These are phyloP conservation scores for Aspergillus hancockii DNA, from an alignment of 495 filamentous ascomycete genomes.

Conservation along the genomic window DNA sequence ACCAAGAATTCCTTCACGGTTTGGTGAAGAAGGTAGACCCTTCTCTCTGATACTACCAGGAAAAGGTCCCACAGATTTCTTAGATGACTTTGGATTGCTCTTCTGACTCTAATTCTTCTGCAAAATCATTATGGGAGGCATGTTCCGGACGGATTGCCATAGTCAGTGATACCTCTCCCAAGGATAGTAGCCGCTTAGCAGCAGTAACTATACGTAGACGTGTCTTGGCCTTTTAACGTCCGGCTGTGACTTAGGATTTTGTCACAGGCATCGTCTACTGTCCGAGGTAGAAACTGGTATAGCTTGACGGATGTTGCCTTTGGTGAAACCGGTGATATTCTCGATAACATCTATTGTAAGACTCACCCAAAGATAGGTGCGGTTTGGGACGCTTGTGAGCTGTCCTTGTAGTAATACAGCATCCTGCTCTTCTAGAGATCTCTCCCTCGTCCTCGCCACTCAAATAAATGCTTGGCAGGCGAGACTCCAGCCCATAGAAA, in stretches of 20 bases:
- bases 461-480: neutral
- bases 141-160: neutral
- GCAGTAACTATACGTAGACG: neutral
- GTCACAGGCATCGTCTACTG: neutral
- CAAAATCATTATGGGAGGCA: neutral
- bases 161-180: neutral
- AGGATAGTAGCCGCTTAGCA: neutral
- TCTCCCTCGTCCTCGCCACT: neutral
- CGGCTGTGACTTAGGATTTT: neutral
- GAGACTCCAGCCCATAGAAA: neutral
- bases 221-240: neutral
- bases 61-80: neutral
- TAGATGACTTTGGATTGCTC: neutral
- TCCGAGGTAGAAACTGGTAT: neutral
- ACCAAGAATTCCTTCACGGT: neutral
- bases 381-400: neutral
- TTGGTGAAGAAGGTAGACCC: neutral
- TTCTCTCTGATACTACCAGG: neutral
- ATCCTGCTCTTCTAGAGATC: neutral
- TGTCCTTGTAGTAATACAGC: neutral
- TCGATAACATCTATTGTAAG: neutral
- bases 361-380: neutral
- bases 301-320: neutral
- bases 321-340: neutral
- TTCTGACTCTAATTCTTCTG: neutral